These are phyloP conservation scores for Daldinia childiae DNA, from an alignment of 495 filamentous ascomycete species.

Conservation along the genomic window DNA sequence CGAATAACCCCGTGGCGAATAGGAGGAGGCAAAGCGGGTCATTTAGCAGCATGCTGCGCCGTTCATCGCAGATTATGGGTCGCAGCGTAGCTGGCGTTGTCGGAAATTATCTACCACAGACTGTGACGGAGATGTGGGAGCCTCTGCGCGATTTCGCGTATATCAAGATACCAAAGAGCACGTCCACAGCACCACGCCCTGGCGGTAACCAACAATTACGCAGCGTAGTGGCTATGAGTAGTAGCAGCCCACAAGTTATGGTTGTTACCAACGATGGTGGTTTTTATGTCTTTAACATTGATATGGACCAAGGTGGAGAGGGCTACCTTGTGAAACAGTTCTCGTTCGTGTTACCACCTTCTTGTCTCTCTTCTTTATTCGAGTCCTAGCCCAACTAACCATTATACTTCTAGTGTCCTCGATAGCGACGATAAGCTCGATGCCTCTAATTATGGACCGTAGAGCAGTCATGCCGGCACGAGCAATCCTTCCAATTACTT, in stretches of 20 bases:
- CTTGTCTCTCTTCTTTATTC: slow-evolving; percentile 11
- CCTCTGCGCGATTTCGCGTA: slow-evolving; percentile 94
- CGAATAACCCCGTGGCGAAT: slow-evolving; percentile 54
- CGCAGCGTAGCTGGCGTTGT: slow-evolving; percentile 87
- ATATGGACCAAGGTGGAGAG: slow-evolving; percentile 95
- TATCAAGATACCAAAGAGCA: slow-evolving; percentile 84
- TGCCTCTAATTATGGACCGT: slow-evolving; percentile 51
- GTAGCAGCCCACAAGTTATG: slow-evolving; percentile 93
- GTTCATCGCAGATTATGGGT: slow-evolving; percentile 96
- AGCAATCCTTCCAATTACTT: neutral
- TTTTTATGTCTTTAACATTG: slow-evolving; percentile 94
- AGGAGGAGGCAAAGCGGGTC: slow-evolving; percentile 67
- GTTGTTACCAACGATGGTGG: slow-evolving; percentile 95
- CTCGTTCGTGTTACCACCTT: slow-evolving; percentile 65
- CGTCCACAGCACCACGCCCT: slow-evolving; percentile 47
- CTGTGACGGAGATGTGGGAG: slow-evolving; percentile 97
- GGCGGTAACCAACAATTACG: slow-evolving; percentile 58
- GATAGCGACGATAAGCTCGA: slow-evolving; percentile 63
- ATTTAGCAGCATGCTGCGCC: slow-evolving; percentile 88
- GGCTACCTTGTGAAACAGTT: slow-evolving; percentile 90
- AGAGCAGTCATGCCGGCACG: slow-evolving; percentile 16
- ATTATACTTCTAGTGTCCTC: slow-evolving; percentile 52
- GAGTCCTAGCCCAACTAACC: neutral
- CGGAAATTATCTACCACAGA: slow-evolving; percentile 88
- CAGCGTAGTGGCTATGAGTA: slow-evolving; percentile 96